Base-by-base conservation (phyloP, 2,329 filamentous ascomycete species). In the Alternaria atra region DNA sequence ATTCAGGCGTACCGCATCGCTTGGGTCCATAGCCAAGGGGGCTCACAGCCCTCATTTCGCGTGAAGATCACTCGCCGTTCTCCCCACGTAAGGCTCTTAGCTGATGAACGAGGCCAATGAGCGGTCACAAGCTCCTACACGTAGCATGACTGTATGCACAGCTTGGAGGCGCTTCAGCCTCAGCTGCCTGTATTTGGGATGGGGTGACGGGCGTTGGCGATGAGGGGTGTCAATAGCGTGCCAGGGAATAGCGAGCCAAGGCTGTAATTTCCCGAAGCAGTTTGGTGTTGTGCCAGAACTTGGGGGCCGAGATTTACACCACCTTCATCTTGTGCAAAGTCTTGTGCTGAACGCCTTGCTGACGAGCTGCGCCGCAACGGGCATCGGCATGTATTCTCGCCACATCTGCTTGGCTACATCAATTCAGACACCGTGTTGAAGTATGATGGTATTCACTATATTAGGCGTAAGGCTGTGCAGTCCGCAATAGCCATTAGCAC, bases 171-270 rank as follows among this genome's bases (percentile, higher is more conserved):
- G 55, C 60, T 58, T 55, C 61, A 66, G 64, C 66, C 60, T 66
- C 64, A 62, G 57, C 48, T 17, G 17, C 37, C 43, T 37, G 59
- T 48, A 44, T 59, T 55, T 12, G 35, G 43, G 52, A 54, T 25
- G 43, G 15, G 30, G 27, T 30, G 39, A 37, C 23, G 37, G 40
- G 23, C 27, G 37, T 54, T 46, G 30, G 61, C 50, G 40, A 57
- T 35, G 52, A 50, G 47, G 55, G 27, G 43, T 17, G 52, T 30
- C 30, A 47, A 39, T 68, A 59, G 61, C 52, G 58, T 46, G 39
- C 62, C 72, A 71, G 64, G 72, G 66, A 37, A 30, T 58, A 64
- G 71, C 72, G 73, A 73, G 65, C 58, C 61, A 58, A 67, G 63
- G 44, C 54, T 52, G 43, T 48, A 63, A 66, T 66, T 59, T 65